Percentiles rank a stretch among this genome's conserved stretches.
These are phyloP conservation scores for Quercus lobata DNA, from an alignment of 331 rosid species.

Conservation along the genomic window DNA sequence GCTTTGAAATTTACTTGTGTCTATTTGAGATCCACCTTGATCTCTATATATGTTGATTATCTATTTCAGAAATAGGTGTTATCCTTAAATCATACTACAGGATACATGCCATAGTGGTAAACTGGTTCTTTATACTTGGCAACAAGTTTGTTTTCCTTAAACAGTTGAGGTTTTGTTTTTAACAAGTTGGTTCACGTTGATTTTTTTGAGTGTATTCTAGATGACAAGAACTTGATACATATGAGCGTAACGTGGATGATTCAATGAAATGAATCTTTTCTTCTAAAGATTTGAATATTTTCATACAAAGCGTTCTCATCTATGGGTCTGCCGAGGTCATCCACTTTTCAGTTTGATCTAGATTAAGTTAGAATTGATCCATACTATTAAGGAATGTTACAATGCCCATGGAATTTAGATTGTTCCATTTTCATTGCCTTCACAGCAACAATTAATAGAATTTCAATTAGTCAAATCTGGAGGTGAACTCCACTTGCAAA, in stretches of 20 bases:
- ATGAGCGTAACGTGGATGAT: background rate
- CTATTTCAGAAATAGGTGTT: background rate
- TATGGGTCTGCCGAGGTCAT: background rate
- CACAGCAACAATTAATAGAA: no score
- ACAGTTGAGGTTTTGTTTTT: no score
- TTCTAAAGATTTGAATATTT: background rate
- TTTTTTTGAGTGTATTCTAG: no score
- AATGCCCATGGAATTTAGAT: background rate
- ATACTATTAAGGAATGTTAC: background rate
- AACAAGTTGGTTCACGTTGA: no score
- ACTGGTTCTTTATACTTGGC: background rate
- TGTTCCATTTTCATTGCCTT: background rate
- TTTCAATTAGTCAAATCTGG: no score
- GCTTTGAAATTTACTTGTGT: background rate
- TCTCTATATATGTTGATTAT: background rate
- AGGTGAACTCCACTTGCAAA: background rate
- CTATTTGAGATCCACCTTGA: background rate
- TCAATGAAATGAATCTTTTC: background rate
- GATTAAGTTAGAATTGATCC: background rate
- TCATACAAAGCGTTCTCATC: background rate
- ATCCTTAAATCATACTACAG: background rate
- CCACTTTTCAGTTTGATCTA: background rate
- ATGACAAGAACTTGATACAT: background rate
- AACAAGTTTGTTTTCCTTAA: background rate
- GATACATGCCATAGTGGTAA: background rate